Conservation (phyloP, 2,329 filamentous ascomycete species). For the Emmonsiellopsis sp. region DNA sequence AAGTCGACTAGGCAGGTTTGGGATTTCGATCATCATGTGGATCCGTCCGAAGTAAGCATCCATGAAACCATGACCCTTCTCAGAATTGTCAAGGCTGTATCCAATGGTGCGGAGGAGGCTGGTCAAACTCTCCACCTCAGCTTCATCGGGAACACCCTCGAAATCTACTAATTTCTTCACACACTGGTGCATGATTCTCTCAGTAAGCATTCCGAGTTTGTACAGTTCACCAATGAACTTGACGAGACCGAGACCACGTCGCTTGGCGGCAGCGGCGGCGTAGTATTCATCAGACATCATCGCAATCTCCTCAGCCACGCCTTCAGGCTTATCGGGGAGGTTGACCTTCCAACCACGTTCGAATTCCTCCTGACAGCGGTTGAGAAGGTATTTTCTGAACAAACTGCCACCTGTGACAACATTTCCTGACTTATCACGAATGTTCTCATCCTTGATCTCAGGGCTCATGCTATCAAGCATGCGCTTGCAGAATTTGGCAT, state of each 20-base stretch:
- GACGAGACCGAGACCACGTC: constrained; percentile 91
- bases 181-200: constrained; percentile 99
- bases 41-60: constrained; percentile 90
- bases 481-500: constrained; percentile 94
- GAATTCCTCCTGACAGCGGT: constrained; percentile 97
- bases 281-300: constrained; percentile 98
- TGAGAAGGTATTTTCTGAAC: constrained; percentile 97
- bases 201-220: constrained; percentile 96
- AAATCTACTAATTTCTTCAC: constrained; percentile 96
- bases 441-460: constrained; percentile 90
- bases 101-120: constrained; percentile 90
- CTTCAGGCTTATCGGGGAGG: constrained; percentile 68
- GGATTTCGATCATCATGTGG: constrained; percentile 66
- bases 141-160: constrained; percentile 84
- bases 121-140: constrained; percentile 89
- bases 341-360: constrained; percentile 95
- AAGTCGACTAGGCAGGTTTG: constrained; percentile 74
- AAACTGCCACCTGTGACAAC: constrained; percentile 85
- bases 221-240: constrained; percentile 99
- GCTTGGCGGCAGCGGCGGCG: constrained; percentile 82
- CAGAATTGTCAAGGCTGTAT: constrained; percentile 69
- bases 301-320: constrained; percentile 59
- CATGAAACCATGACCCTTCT: constrained; percentile 80
- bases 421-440: constrained; percentile 80
- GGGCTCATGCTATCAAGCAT: constrained; percentile 94